Base-by-base conservation (phyloP, 2,329 filamentous ascomycete species). In the Pestalotiopsis sp. region DNA sequence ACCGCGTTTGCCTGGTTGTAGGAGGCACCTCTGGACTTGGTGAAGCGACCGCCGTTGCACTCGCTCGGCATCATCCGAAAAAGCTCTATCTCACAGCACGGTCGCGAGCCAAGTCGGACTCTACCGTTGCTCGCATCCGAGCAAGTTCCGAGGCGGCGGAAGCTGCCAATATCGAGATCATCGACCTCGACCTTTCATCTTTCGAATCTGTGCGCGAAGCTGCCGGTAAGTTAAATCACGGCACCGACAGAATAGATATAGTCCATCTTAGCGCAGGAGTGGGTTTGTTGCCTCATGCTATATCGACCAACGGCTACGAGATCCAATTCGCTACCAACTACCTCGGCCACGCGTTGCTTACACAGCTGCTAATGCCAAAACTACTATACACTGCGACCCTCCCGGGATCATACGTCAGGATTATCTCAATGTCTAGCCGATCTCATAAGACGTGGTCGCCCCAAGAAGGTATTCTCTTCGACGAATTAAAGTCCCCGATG, bases 291-390 rank as follows among this genome's bases (percentile, higher is more conserved):
- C 73, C 78, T 3, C 70, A 77, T 0, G 40, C 44, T 44, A 65
- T 24, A n/a, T 38, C 64, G 5, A 22, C 14, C 5, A 30, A 66
- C 1, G 81, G 81, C 11, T 83, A 82, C 68, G 82, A 84, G 68
- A 70, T 78, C 6, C 77, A 82, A 59, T 82, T 83, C 66, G 81
- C 77, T 0, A 81, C 78, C 1, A 85, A 84, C 61, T 80, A 83
- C 67, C 68, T 84, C 6, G 80, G 81, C 3, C 81, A 83, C 59
- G 80, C 81, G 1, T 73, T 82, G 4, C 75, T 84, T 1, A 76
- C 75, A 20, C 75, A 65, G 52, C 66, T 68, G 24, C 64, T 70
- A 0, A 26, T 70, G 5, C 66, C 67, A 2, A n/a, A 66, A 3
- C 26, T 72, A 30, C 20, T 66, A 10, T n/a, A 64, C 4, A 70